Conservation (phyloP, 1,284 basidiomycete genomes). For the Taiwanofungus camphoratus region DNA sequence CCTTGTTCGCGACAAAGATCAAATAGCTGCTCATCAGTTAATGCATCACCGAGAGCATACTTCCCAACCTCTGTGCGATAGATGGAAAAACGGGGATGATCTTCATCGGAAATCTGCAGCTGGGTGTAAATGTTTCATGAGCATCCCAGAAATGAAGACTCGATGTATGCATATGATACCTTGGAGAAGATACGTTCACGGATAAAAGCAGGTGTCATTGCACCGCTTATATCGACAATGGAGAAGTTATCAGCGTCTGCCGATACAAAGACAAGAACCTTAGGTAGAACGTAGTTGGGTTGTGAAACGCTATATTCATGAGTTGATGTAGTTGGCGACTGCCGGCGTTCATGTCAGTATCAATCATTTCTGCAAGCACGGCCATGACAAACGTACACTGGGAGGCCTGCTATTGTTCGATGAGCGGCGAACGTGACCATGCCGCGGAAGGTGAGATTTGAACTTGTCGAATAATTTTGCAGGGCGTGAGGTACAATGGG, state of each 20-base stretch:
- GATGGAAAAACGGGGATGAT: conserved; percentile 71
- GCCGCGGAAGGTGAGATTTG: conserved; percentile 17
- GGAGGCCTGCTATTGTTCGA: conserved; percentile 25
- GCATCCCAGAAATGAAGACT: not conserved
- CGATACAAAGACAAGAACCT: conserved; percentile 70
- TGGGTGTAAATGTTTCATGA: conserved; percentile 26
- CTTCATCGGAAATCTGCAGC: conserved; percentile 83
- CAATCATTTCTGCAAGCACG: not conserved
- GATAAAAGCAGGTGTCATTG: conserved; percentile 66
- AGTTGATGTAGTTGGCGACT: conserved; percentile 45
- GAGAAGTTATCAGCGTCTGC: conserved; percentile 77
- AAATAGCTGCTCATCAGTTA: conserved; percentile 64
- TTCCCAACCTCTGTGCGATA: conserved; percentile 82
- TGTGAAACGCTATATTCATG: conserved; percentile 23
- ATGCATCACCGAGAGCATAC: conserved; percentile 64
- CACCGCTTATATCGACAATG: conserved; percentile 73
- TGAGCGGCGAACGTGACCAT: conserved; percentile 18
- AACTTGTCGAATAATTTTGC: conserved; percentile 20
- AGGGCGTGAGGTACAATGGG: conserved; percentile 17
- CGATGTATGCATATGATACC: conserved; percentile 35
- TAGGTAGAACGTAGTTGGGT: conserved; percentile 28
- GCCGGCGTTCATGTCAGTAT: conserved; percentile 12
- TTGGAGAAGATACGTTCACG: conserved; percentile 83
- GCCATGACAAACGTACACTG: conserved; percentile 31
- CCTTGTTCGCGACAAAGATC: conserved; percentile 68